Conservation (phyloP, 768 basidiomycete genomes). For the Leccinum subgranulosum region DNA sequence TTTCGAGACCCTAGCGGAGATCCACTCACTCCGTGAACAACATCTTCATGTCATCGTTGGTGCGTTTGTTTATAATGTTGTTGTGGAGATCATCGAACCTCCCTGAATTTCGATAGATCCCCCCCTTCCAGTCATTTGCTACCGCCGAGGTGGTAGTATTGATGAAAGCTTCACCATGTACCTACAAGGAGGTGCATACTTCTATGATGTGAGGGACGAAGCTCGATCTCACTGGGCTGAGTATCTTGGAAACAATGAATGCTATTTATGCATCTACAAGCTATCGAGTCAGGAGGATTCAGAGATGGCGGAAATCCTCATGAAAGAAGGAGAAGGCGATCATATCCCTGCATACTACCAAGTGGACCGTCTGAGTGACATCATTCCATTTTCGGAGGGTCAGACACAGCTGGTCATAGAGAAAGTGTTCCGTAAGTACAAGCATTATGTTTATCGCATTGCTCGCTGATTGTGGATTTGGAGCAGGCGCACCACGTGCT, state of each 20-base stretch:
- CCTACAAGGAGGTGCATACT: neutral
- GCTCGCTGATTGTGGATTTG: neutral
- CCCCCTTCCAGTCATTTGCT: neutral
- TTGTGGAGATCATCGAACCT: neutral
- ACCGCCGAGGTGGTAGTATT: too few relatives aligned
- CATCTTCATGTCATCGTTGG: neutral
- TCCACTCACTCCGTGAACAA: neutral
- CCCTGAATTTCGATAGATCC: neutral
- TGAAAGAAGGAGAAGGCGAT: neutral
- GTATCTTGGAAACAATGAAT: neutral
- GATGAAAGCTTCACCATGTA: neutral
- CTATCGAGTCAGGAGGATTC: too few relatives aligned
- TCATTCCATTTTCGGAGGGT: too few relatives aligned
- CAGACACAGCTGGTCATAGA: too few relatives aligned
- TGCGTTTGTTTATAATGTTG: neutral
- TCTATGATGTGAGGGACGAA: neutral
- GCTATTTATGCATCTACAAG: neutral
- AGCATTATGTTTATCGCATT: neutral
- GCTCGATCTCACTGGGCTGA: neutral
- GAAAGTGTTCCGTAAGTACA: neutral
- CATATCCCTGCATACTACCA: neutral
- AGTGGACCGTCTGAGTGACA: too few relatives aligned
- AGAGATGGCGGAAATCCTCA: too few relatives aligned
- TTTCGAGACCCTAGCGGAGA: neutral
- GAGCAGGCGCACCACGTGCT: neutral